Percentiles rank a stretch among this genome's conserved stretches.
These are phyloP conservation scores for Stephanodiscus minutulus DNA, from an alignment of 108 stramenopile species.

Conservation along the genomic window DNA sequence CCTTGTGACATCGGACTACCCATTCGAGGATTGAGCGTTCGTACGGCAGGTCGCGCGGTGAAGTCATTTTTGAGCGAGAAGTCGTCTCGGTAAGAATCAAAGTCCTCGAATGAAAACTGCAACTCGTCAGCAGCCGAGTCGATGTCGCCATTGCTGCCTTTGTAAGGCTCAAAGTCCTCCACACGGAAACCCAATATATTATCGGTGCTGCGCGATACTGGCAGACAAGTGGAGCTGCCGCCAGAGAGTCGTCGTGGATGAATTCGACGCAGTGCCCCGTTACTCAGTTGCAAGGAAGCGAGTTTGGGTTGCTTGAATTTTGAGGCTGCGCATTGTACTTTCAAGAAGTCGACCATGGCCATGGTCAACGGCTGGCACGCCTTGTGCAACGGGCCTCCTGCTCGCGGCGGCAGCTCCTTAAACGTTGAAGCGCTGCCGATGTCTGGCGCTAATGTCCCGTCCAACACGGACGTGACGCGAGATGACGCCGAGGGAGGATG, in stretches of 20 bases:
- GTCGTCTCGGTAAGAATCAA: slow-evolving; percentile 17
- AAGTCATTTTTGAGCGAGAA: slow-evolving; percentile 3
- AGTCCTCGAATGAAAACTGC: slow-evolving; percentile 24
- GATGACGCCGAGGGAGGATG: neutral
- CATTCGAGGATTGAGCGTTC: slow-evolving; percentile 18
- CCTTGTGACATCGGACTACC: slow-evolving; percentile 15
- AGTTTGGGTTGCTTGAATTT: slow-evolving; percentile 1
- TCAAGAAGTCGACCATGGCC: slow-evolving; percentile 9
- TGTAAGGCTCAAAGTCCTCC: slow-evolving; percentile 32
- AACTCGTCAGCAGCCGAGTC: slow-evolving; percentile 6
- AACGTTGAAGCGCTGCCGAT: slow-evolving; percentile 5
- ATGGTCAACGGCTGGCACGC: slow-evolving; percentile 11
- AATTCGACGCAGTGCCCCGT: neutral
- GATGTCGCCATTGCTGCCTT: neutral
- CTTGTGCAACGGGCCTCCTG: slow-evolving; percentile 15
- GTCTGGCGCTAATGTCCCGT: neutral
- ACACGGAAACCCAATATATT: slow-evolving; percentile 14
- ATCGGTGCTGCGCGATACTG: slow-evolving; percentile 20
- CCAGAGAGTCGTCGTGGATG: slow-evolving; percentile 12
- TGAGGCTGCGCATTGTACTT: neutral
- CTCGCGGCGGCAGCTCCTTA: slow-evolving; percentile 4
- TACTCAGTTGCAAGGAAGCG: neutral
- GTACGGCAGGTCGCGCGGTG: neutral
- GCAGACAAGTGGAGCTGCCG: slow-evolving; percentile 1
- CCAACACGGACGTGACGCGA: neutral